A percentile compares a stretch with the other conserved stretches of the same genome.
These are phyloP conservation scores for Pezicula neosporulosa DNA, from an alignment of 2,329 filamentous ascomycete genomes.

Conservation along the genomic window DNA sequence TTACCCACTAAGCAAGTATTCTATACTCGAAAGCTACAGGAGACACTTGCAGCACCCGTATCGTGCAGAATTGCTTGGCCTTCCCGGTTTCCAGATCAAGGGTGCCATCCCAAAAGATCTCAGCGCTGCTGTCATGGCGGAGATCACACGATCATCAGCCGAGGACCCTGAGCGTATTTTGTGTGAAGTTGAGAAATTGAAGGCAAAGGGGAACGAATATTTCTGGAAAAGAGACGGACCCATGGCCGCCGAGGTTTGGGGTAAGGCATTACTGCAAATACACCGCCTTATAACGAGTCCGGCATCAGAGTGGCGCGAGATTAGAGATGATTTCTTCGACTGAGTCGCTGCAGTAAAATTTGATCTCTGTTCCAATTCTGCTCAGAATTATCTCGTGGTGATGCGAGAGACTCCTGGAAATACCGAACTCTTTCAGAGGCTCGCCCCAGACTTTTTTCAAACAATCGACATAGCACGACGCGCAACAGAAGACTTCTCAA, in stretches of 20 bases:
- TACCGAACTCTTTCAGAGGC: no score
- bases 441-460: neutral
- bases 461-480: neutral
- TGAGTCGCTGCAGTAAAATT: neutral
- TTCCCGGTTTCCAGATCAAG: neutral
- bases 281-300: no score
- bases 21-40: neutral
- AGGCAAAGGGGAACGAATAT: neutral
- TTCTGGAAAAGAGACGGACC: neutral
- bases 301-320: neutral
- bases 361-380: neutral
- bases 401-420: neutral
- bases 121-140: neutral
- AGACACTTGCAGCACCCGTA: conserved; percentile 1
- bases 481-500: neutral
- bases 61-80: neutral
- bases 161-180: neutral
- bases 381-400: neutral
- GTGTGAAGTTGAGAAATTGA: neutral
- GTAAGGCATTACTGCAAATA: no score
- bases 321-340: neutral
- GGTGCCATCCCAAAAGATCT: neutral
- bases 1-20: neutral
- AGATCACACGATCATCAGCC: neutral
- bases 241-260: neutral